A percentile compares a stretch with the other conserved stretches of the same genome.
phyloP scores from a whole-genome alignment of 2,329 filamentous ascomycete species.

The Fusarium austroafricanum region DNA sequence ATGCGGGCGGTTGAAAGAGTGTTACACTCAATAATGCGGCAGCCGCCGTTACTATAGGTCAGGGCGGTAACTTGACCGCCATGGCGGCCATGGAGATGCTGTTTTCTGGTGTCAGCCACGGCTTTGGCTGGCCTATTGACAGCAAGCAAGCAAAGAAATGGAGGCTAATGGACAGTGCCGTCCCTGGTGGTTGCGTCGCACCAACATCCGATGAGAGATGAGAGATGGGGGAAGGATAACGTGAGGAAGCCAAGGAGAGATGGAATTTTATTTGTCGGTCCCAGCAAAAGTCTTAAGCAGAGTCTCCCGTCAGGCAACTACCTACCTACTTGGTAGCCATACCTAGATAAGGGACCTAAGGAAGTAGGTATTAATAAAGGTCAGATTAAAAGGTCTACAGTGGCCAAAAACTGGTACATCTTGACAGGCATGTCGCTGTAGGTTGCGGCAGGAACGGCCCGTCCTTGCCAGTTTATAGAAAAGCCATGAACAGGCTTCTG shows the following conservation, averaged over 20 bases:
- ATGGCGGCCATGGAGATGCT: constrained; percentile 4
- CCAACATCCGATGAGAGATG: neutral
- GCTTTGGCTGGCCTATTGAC: constrained; percentile 7
- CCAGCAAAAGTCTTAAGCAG: too few species aligned
- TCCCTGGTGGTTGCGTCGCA: constrained; percentile 6
- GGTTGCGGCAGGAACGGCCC: constrained; percentile 16
- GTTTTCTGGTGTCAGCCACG: constrained; percentile 16
- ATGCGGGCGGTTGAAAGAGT: constrained; percentile 3
- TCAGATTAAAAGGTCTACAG: too few species aligned
- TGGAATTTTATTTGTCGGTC: neutral
- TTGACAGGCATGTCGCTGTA: neutral
- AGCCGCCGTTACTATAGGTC: constrained; percentile 3
- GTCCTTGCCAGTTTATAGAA: constrained; percentile 6
- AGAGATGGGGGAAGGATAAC: neutral
- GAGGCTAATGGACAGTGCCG: constrained; percentile 3
- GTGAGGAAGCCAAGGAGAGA: neutral
- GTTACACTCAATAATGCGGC: neutral
- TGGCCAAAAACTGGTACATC: neutral
- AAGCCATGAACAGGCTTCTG: neutral
- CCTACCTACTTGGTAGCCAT: too few species aligned
- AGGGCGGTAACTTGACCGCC: constrained; percentile 11
- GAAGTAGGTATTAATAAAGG: too few species aligned
- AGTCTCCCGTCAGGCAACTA: too few species aligned
- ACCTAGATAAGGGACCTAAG: too few species aligned
- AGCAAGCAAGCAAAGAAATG: neutral